phyloP scores from a whole-genome alignment of 2,329 filamentous ascomycete genomes.

The Curvularia eragrostidis region DNA sequence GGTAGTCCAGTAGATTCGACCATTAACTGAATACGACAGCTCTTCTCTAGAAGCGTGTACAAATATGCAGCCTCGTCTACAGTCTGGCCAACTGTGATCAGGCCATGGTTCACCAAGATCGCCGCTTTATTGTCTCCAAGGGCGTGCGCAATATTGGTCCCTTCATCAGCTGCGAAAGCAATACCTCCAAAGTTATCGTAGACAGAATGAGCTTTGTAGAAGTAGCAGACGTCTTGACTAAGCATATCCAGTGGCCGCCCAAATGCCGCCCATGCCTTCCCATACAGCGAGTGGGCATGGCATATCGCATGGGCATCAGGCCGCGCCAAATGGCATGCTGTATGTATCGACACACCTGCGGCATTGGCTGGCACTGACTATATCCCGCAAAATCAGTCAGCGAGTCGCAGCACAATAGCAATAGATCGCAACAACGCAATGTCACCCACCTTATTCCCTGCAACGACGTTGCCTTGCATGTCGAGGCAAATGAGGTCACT shows the following conservation, averaged over 20 bases:
- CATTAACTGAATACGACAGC: slow-evolving; percentile 68
- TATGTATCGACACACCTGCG: slow-evolving; percentile 71
- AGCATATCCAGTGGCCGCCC: slow-evolving; percentile 69
- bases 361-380: slow-evolving; percentile 35
- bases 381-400: neutral
- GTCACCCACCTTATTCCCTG: slow-evolving; percentile 59
- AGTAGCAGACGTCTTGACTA: slow-evolving; percentile 67
- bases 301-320: slow-evolving; percentile 68
- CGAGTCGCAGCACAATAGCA: neutral
- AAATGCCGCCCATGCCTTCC: slow-evolving; percentile 69
- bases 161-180: slow-evolving; percentile 66
- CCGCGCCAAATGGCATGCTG: slow-evolving; percentile 66
- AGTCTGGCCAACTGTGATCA: slow-evolving; percentile 70
- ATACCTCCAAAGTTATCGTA: slow-evolving; percentile 65
- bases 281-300: slow-evolving; percentile 67
- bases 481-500: slow-evolving; percentile 70
- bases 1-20: slow-evolving; percentile 65
- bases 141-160: slow-evolving; percentile 64
- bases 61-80: slow-evolving; percentile 74
- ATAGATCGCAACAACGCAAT: neutral
- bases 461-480: slow-evolving; percentile 63
- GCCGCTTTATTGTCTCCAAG: slow-evolving; percentile 66
- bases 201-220: slow-evolving; percentile 66
- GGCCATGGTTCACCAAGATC: slow-evolving; percentile 71
- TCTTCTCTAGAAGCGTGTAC: slow-evolving; percentile 68